A percentile compares a stretch with the other conserved stretches of the same genome.
phyloP scores from a whole-genome alignment of 345 rosid genomes.

The Fremontodendron californicum region DNA sequence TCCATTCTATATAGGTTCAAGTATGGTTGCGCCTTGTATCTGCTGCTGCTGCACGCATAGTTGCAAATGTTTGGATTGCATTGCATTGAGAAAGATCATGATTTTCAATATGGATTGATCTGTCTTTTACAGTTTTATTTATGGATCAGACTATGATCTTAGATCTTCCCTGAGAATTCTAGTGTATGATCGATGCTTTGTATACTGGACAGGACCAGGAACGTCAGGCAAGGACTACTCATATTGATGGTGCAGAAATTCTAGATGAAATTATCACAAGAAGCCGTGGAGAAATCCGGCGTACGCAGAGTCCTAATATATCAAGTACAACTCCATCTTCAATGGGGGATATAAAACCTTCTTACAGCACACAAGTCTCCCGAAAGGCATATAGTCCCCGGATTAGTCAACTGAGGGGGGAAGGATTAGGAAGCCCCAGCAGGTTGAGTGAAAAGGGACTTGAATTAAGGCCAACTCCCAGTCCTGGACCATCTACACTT shows the following conservation, averaged over 20 bases:
- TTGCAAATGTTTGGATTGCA: not conserved
- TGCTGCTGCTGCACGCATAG: not conserved
- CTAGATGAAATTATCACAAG: conserved; percentile 63
- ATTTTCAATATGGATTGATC: not conserved
- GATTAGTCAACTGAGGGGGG: conserved; percentile 24
- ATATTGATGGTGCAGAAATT: conserved; percentile 46
- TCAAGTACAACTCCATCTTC: conserved; percentile 48
- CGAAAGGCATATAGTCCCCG: conserved; percentile 41
- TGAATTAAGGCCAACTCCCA: conserved; percentile 34
- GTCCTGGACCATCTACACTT: conserved; percentile 48
- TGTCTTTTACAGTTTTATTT: not conserved
- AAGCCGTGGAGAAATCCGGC: conserved; percentile 68
- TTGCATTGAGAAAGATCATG: not conserved
- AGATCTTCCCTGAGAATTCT: not conserved
- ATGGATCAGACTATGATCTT: not conserved
- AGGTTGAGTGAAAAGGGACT: conserved; percentile 25
- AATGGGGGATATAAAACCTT: conserved; percentile 28
- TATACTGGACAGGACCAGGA: conserved; percentile 39
- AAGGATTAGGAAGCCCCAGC: conserved; percentile 19
- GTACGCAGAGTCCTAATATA: conserved; percentile 45
- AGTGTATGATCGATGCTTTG: conserved; percentile 2
- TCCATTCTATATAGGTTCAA: no score
- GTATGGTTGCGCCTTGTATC: no score
- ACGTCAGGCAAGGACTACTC: conserved; percentile 30
- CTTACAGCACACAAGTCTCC: conserved; percentile 36